Conservation (phyloP, 768 basidiomycete genomes). For the Leucocoprinus birnbaumii region DNA sequence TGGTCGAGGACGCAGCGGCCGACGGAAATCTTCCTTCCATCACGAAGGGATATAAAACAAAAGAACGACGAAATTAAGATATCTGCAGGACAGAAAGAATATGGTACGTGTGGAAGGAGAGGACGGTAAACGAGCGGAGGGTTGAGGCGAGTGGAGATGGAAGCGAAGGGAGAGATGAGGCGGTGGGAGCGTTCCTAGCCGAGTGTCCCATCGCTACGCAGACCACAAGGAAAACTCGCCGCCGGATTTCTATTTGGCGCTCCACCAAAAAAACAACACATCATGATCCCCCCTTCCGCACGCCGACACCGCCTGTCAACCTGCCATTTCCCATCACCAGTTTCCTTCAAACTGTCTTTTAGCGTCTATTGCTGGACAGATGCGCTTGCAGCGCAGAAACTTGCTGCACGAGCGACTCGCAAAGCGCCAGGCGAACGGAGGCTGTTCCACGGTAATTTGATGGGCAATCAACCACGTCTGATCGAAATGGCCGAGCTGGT, state of each 20-base stretch:
- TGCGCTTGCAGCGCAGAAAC: no score
- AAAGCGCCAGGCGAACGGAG: neutral
- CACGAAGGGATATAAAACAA: neutral
- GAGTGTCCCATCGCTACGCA: neutral
- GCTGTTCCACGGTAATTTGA: neutral
- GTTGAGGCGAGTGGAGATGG: neutral
- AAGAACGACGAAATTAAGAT: neutral
- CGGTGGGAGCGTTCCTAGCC: neutral
- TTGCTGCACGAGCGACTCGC: neutral
- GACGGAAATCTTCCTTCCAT: conserved; percentile 10
- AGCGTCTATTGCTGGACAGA: no score
- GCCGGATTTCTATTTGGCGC: neutral
- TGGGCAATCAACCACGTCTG: no score
- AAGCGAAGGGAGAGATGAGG: neutral
- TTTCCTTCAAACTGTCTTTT: no score
- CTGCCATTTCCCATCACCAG: neutral
- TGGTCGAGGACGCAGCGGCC: conserved; percentile 7
- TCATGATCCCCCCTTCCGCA: neutral
- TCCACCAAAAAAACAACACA: neutral
- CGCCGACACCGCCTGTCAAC: neutral
- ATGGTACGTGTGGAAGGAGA: neutral
- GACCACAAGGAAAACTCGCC: neutral
- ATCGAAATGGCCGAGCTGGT: neutral
- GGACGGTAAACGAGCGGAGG: neutral
- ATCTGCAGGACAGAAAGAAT: neutral